Percentiles rank a stretch among this genome's conserved stretches.
These are phyloP conservation scores for Globisporangium alternatum DNA, from an alignment of 352 stramenopile genomes.

Conservation along the genomic window DNA sequence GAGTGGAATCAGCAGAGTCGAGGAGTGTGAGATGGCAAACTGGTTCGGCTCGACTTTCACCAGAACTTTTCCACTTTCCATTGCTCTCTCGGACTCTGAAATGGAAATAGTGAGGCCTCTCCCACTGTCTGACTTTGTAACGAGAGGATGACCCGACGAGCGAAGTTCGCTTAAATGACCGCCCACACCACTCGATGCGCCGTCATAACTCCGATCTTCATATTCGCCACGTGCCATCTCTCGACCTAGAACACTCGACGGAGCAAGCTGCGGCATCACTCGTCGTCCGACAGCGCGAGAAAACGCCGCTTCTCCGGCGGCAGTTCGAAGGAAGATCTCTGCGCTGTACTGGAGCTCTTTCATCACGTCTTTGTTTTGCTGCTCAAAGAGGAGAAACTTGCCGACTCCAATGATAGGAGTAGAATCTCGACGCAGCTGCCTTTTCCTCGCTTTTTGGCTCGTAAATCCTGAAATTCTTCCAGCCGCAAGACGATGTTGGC, in stretches of 20 bases:
- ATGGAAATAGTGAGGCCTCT: slow-evolving; percentile 15
- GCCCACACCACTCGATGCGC: not conserved
- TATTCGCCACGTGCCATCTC: not conserved
- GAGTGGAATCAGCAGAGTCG: slow-evolving; percentile 61
- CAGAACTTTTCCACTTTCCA: slow-evolving; percentile 10
- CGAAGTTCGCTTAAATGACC: not conserved
- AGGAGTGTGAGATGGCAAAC: slow-evolving; percentile 37
- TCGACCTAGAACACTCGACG: not conserved
- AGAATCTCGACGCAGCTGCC: slow-evolving; percentile 66
- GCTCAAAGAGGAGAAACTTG: slow-evolving; percentile 86
- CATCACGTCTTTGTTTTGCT: slow-evolving; percentile 90
- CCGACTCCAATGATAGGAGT: slow-evolving; percentile 65
- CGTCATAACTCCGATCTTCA: not conserved
- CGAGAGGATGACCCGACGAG: slow-evolving; percentile 4
- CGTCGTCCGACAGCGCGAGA: slow-evolving; percentile 64
- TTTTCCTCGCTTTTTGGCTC: slow-evolving; percentile 71
- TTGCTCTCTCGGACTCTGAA: slow-evolving; percentile 13
- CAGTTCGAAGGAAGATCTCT: slow-evolving; percentile 73
- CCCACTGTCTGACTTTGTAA: slow-evolving; percentile 4
- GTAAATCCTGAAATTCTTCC: slow-evolving; percentile 25
- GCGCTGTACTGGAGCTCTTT: slow-evolving; percentile 89
- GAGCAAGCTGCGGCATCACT: slow-evolving; percentile 43
- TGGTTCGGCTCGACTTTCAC: slow-evolving; percentile 40
- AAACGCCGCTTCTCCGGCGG: slow-evolving; percentile 69
- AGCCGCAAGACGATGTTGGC: slow-evolving; percentile 10